phyloP scores from a whole-genome alignment of 2,329 filamentous ascomycete genomes.

The Pleomassaria siparia region DNA sequence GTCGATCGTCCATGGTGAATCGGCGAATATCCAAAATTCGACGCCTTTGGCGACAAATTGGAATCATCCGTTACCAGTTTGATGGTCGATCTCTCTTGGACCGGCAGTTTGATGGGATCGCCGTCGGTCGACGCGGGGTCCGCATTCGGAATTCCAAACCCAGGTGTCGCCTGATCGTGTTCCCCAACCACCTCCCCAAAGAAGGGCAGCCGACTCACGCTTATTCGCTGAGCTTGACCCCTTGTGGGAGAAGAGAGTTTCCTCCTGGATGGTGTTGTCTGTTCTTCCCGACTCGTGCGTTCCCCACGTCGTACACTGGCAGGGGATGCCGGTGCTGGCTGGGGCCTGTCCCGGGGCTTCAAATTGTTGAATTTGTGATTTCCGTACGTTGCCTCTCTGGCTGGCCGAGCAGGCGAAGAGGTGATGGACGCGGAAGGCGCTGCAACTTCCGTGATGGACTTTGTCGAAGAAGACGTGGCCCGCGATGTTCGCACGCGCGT shows the following conservation, averaged over 20 bases:
- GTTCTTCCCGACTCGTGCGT: no score
- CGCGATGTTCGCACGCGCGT: slow-evolving; percentile 12
- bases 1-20: slow-evolving; percentile 18
- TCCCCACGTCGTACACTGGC: slow-evolving; percentile 27
- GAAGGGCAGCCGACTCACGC: slow-evolving; percentile 30
- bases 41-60: slow-evolving; percentile 15
- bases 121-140: slow-evolving; percentile 18
- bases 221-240: slow-evolving; percentile 18
- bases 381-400: slow-evolving; percentile 35
- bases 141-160: slow-evolving; percentile 36
- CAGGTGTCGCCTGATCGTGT: slow-evolving; percentile 31
- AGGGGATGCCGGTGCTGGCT: slow-evolving; percentile 35
- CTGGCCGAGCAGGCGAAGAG: slow-evolving; percentile 26
- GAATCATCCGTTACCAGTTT: slow-evolving; percentile 12
- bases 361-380: slow-evolving; percentile 40
- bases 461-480: slow-evolving; percentile 6
- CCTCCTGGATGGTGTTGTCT: slow-evolving; percentile 30
- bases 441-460: slow-evolving; percentile 7
- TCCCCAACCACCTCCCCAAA: slow-evolving; percentile 41
- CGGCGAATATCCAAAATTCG: background rate
- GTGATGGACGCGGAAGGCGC: slow-evolving; percentile 7
- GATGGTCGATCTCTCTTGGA: slow-evolving; percentile 11
- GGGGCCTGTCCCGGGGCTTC: slow-evolving; percentile 38
- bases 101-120: slow-evolving; percentile 10
- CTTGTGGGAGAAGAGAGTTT: slow-evolving; percentile 27